Base-by-base conservation (phyloP, 306 rosid genomes). In the Psophocarpus tetragonolobus region DNA sequence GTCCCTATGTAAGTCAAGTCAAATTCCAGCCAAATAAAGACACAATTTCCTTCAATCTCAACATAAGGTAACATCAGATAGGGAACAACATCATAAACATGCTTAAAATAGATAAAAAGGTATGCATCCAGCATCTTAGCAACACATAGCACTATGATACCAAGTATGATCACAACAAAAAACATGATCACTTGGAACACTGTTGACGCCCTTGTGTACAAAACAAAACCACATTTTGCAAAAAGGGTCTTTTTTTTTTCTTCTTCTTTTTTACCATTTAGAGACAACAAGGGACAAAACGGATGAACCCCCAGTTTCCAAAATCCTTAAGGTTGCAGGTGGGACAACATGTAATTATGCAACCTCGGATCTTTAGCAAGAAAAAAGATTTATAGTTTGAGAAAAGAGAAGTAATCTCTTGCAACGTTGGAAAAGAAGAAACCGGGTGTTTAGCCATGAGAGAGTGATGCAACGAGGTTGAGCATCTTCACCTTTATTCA, bases 171-270 rank as follows among this genome's bases (percentile, higher is more conserved):
- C 73, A 3, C 72, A 76, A 45, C 44, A 36, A 9, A 68, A 78
- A 70, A 38, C 63, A 27, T 47, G 76, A 51, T 41, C 83, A 44
- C 60, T 24, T 48, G 61, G 12, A 65, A 80, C 73, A 60, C 24
- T 73, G 32, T 72, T 17, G 39, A 73, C 3, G 14, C 21, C 30
- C 78, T 78, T 42, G 41, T 68, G 60, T 8, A 64, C 64, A 78
- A 48, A 78, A 38, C 77, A 82, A n/a, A 48, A 20, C 84, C 65
- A 76, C 75, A 76, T 38, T 53, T 51, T 51, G 78, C 78, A 44
- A 64, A 82, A n/a, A 33, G 72, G 36, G 63, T 17, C 9, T 68
- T 13, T 1, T 12, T 13, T 29, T 51, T 30, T 17, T 15, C n/a
- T 0, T 33, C 33, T 33, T 14, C n/a, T n/a, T 29, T 33, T 23